These are phyloP conservation scores for Waltergamsia citrina DNA, from an alignment of 2,329 filamentous ascomycete species.

Conservation along the genomic window DNA sequence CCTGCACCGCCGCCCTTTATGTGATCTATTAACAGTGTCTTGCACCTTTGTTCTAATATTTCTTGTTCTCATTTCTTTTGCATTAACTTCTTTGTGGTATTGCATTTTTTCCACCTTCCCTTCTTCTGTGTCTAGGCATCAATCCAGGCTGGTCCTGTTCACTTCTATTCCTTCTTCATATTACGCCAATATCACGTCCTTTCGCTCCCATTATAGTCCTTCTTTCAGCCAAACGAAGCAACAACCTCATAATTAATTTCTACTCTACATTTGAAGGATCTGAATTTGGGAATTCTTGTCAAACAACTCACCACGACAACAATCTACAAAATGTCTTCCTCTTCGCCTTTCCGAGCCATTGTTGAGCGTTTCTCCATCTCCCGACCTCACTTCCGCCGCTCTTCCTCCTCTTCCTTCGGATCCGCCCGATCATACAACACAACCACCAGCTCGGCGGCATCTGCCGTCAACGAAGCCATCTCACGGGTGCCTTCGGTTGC, in stretches of 20 bases:
- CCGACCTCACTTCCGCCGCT: not conserved
- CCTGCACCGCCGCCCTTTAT: no score
- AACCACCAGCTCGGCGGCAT: conserved; percentile 28
- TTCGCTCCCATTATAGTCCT: no score
- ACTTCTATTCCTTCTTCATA: not conserved
- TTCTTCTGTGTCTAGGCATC: no score
- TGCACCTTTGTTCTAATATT: no score
- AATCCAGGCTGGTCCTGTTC: conserved; percentile 3
- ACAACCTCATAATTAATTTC: no score
- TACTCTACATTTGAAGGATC: no score
- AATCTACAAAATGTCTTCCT: not conserved
- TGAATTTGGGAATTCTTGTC: no score
- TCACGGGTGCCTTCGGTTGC: conserved; percentile 46
- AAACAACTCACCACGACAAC: no score
- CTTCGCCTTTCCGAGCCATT: not conserved
- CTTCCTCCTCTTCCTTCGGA: not conserved
- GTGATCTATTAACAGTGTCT: no score
- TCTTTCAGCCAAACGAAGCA: no score
- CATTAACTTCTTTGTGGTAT: no score
- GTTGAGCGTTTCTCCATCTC: conserved; percentile 1
- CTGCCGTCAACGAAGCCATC: conserved; percentile 50
- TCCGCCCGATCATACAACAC: conserved; percentile 32
- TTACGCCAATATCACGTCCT: not conserved
- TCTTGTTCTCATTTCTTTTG: no score
- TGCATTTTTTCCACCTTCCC: not conserved